phyloP scores from a whole-genome alignment of 2,329 filamentous ascomycete species.

The Elsinoe australis region DNA sequence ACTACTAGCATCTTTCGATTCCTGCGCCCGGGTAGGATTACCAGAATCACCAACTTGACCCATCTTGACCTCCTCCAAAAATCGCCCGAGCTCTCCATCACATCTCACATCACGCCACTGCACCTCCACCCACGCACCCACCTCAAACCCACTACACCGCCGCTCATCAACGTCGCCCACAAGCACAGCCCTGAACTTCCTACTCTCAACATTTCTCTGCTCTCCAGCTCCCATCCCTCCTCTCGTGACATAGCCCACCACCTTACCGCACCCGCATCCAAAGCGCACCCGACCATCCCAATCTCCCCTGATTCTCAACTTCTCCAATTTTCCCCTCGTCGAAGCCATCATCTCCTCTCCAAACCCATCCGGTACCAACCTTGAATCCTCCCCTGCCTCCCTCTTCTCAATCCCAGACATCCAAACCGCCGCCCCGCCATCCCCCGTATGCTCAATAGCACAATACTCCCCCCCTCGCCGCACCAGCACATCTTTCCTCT shows the following conservation, averaged over 20 bases:
- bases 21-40: too few species aligned
- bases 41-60: neutral
- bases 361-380: neutral
- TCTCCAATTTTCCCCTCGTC: neutral
- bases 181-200: neutral
- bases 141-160: neutral
- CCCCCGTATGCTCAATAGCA: neutral
- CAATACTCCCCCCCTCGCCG: neutral
- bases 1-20: too few species aligned
- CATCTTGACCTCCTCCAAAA: neutral
- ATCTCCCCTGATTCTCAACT: neutral
- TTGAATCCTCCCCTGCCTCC: neutral
- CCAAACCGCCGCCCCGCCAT: neutral
- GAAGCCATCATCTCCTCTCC: neutral
- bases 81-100: neutral
- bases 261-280: neutral
- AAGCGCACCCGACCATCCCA: neutral
- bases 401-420: neutral
- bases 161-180: neutral
- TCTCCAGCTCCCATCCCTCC: neutral
- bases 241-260: neutral
- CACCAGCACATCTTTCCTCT: neutral
- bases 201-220: neutral
- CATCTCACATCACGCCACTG: neutral
- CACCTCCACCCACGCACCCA: neutral